Evolutionary conservation across 2,329 filamentous ascomycete genomes (phyloP).

Genomic region (Trichoderma simmonsii): DNA sequence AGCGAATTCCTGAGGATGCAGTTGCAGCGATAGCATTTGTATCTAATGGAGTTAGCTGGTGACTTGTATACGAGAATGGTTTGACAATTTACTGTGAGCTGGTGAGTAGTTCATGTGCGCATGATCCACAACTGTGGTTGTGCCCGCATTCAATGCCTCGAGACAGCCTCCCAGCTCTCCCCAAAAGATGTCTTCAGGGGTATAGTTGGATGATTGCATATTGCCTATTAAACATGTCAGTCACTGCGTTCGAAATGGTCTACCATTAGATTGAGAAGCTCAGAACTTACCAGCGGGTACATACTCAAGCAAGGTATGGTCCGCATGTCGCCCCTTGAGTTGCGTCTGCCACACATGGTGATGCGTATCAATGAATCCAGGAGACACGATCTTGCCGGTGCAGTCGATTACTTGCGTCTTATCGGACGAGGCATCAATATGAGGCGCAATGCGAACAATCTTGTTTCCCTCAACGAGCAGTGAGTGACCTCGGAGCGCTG

Average conservation of each 20-base stretch:
- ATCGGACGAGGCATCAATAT: background rate
- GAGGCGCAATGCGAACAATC: background rate
- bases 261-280: background rate
- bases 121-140: conserved; percentile 34
- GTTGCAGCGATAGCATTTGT: conserved; percentile 18
- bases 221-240: background rate
- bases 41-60: conserved; percentile 10
- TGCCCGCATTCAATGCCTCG: conserved; percentile 41
- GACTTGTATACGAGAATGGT: background rate
- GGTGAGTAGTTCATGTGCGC: conserved; percentile 19
- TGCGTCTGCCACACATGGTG: conserved; percentile 45
- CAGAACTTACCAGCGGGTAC: background rate
- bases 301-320: conserved; percentile 7
- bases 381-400: conserved; percentile 37
- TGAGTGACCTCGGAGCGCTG: background rate
- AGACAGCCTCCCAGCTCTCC: conserved; percentile 40
- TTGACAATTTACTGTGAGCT: conserved; percentile 6
- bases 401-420: conserved; percentile 31
- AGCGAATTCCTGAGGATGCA: conserved; percentile 42
- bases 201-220: conserved; percentile 12
- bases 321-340: conserved; percentile 24
- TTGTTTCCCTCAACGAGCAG: conserved; percentile 1
- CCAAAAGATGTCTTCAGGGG: conserved; percentile 43
- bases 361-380: conserved; percentile 44
- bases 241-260: background rate